Base-by-base conservation (phyloP, 179 eudicot species). In the Drosera spatulata region DNA sequence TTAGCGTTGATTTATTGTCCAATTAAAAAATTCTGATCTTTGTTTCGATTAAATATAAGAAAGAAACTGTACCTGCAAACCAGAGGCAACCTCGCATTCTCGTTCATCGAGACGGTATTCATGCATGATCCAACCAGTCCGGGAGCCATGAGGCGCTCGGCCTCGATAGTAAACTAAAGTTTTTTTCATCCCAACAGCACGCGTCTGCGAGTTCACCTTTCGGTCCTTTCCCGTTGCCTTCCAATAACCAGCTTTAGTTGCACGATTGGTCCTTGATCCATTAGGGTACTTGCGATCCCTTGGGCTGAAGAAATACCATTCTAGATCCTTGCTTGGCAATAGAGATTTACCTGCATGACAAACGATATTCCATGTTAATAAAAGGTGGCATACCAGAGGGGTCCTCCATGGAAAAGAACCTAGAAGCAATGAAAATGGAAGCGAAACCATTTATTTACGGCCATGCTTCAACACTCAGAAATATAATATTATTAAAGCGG, bases 71-170 rank as follows among this genome's bases (percentile, higher is more conserved):
- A 88, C 97, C 86, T 84, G 91, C 60, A 90, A 68, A 59, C 97
- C 90, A 1, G 84, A 66, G 66, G 80, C 65, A 48, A 70, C 61
- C 65, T 90, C 88, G 62, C 97, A 90, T 62, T 90, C 90, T 4
- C 78, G 71, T 39, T 90, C 96, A 39, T 87, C 95, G 0, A 90
- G 82, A 41, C 97, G 84, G 52, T 90, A 90, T 46, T 90, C 97
- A 53, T 90, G 97, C 97, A 90, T 90, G 4, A 90, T 89, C 97
- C 97, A 90, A 60, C 73, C 87, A 3, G 90, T 81, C 2, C 96
- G 76, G 39, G 75, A 67, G 40, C 96, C 96, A 72, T 88, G 91
- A 41, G 96, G 96, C 13, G 96, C 96, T 58, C 96, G 68, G 41
- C 96, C 96, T 22, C 33, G 33, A 22, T 22, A 22, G 33, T 22